Evolutionary conservation across 1,284 basidiomycete species (phyloP), one percentile per base, ranked within the genome.

Genomic region (Singerocomus rubriflavus): DNA sequence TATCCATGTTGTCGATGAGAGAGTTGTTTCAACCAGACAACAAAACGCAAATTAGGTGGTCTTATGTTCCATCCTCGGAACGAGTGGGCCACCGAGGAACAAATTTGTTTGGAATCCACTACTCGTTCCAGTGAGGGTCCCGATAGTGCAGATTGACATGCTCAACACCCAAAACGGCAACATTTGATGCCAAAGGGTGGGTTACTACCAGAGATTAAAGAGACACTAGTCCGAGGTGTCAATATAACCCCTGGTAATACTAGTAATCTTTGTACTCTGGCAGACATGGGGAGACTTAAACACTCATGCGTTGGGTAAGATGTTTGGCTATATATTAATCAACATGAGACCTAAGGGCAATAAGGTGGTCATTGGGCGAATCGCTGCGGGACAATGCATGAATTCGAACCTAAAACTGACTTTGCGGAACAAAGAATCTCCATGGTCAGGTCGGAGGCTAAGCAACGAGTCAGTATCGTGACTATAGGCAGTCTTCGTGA

Each of bases 61-160:
- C 75, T 54, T 56, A 81, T 80, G 60, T 82, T 82, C 81, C 80
- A 82, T n/a, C 79, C 81, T 80, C 79, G 82, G 59, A 82, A 82
- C 53, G 81, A 82, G 61, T 4, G 81, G 81, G 3, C 81, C 81
- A 4, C 81, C 80, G 31, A 78, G 79, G 62, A 82, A 79, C 31
- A 80, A 63, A 0, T 80, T 79, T 0, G 80, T 81, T 59, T 82
- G 80, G 55, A 81, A 81, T 1, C 76, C 74, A 43, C 73, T 79
- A 45, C 77, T 78, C 79, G 80, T 82, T 27, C 81, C 80, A 5
- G 79, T 81, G 14, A 82, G 67, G 55, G 82, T 80, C 1, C 80
- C 78, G 31, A 82, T 81, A 5, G 80, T 74, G 48, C 80, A 81
- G 61, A 82, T 82, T 1, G 79, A 81, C n/a, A n/a, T n/a, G n/a